Base-by-base conservation (phyloP, 2,329 filamentous ascomycete species). In the Ceratocystis colombiana region DNA sequence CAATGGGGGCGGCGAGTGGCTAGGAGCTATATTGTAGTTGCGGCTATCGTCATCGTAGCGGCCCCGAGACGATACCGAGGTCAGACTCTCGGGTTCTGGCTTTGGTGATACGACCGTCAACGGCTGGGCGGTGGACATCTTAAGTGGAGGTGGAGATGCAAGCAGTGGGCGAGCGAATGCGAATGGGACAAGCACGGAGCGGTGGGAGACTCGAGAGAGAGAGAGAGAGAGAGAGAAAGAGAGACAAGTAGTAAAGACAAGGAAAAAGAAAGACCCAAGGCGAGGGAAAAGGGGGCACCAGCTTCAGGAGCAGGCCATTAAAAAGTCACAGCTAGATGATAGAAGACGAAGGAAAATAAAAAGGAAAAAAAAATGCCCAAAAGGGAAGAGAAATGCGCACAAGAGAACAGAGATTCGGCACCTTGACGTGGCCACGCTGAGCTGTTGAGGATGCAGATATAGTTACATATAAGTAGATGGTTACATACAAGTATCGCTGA, bases 201-300 rank as follows among this genome's bases (percentile, higher is more conserved):
- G 28, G 53, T 59, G 15, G 53, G 53, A 59, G 53, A 30, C 53
- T 59, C 53, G 53, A 59, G 53, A 28, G 48, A 22, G 48, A 25
- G 48, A 53, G 12, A 10, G 48, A 8, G 48, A 22, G 48, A 25
- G 48, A 53, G 12, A 10, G 48, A 8, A 2, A 28, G 8, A 15
- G 2, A 15, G 53, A 7, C 30, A 33, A 33, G 30, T 33, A 33
- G 30, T 7, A 7, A 8, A 10, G 12, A 33, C 4, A 20, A 30
- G 28, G 22, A 30, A 6, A n/a, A 57, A 57, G 12, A 17, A 57
- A 57, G 25, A n/a, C 28, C 28, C 28, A 33, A 30, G 28, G 17
- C 6, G 2, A 15, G 25, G 28, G 15, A 33, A 57, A 28, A 57
- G 53, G 53, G 17, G 53, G 50, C 6, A 37, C n/a, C 8, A 57